Conservation (phyloP, 1,284 basidiomycete genomes). For the Ustilago bromivora region DNA sequence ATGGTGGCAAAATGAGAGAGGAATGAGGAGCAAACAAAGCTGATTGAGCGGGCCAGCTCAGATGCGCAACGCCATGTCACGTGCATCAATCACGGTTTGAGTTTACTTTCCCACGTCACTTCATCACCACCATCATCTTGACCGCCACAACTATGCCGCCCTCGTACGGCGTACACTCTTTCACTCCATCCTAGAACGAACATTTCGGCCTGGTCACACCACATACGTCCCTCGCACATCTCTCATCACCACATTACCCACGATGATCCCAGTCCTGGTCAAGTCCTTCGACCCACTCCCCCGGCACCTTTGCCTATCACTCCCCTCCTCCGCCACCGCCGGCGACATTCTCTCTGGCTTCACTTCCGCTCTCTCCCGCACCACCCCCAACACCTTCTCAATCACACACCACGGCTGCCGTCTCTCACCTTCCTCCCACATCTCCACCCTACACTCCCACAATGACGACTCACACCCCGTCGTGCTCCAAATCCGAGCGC, state of each 20-base stretch:
- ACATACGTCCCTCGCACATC: neutral
- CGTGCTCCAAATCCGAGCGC: constrained; percentile 48
- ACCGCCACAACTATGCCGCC: neutral
- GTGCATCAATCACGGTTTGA: neutral
- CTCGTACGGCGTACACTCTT: neutral
- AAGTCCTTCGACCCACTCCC: constrained; percentile 50
- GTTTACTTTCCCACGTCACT: neutral
- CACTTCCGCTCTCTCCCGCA: constrained; percentile 11
- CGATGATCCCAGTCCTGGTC: constrained; percentile 41
- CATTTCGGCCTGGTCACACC: neutral
- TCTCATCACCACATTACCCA: no score
- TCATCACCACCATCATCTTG: constrained; percentile 24
- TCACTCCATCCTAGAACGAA: neutral
- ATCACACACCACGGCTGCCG: constrained; percentile 27
- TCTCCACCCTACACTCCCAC: constrained; percentile 8
- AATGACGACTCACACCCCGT: constrained; percentile 23
- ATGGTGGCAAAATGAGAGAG: no score
- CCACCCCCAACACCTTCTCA: constrained; percentile 19
- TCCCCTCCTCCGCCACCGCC: constrained; percentile 39
- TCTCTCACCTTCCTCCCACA: constrained; percentile 2
- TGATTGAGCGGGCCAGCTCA: no score
- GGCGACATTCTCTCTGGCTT: constrained; percentile 40
- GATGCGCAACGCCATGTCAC: no score
- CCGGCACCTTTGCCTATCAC: constrained; percentile 39
- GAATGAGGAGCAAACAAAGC: no score